Conservation (phyloP, 176 grass and related monocot species). For the Lolium perenne region DNA sequence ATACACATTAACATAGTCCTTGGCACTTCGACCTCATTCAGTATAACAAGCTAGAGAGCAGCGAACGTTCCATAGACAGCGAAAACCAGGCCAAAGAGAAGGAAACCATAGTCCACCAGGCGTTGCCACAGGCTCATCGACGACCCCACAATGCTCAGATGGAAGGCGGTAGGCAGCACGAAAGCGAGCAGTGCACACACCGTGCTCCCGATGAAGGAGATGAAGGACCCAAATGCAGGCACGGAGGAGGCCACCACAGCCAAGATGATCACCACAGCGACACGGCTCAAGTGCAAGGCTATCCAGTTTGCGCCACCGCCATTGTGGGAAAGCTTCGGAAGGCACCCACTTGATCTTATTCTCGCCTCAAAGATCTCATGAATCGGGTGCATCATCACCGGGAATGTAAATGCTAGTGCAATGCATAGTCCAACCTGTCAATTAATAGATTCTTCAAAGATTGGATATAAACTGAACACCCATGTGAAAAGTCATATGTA, state of each 20-base stretch:
- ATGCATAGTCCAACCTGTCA: conserved; percentile 85
- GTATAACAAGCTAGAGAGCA: conserved; percentile 32
- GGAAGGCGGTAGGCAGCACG: conserved; percentile 73
- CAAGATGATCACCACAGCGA: conserved; percentile 48
- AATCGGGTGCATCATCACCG: conserved; percentile 91
- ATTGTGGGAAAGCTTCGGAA: conserved; percentile 54
- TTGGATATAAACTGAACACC: neutral
- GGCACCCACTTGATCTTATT: conserved; percentile 57
- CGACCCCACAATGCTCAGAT: conserved; percentile 68
- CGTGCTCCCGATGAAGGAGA: conserved; percentile 92
- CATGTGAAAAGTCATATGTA: neutral
- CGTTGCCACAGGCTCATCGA: conserved; percentile 55
- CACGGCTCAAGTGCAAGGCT: conserved; percentile 62
- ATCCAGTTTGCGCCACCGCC: conserved; percentile 40
- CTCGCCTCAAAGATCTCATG: conserved; percentile 80
- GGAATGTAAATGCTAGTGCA: conserved; percentile 87
- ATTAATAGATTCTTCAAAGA: neutral
- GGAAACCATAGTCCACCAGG: conserved; percentile 58
- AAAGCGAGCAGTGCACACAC: conserved; percentile 82
- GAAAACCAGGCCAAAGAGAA: conserved; percentile 69
- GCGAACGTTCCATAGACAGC: conserved; percentile 56
- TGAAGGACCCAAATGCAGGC: conserved; percentile 73
- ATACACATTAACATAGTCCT: neutral
- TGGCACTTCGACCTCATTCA: neutral
- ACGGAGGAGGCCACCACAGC: conserved; percentile 71